Evolutionary conservation across 2,329 filamentous ascomycete genomes (phyloP).

Genomic region (Cordyceps cicadae): DNA sequence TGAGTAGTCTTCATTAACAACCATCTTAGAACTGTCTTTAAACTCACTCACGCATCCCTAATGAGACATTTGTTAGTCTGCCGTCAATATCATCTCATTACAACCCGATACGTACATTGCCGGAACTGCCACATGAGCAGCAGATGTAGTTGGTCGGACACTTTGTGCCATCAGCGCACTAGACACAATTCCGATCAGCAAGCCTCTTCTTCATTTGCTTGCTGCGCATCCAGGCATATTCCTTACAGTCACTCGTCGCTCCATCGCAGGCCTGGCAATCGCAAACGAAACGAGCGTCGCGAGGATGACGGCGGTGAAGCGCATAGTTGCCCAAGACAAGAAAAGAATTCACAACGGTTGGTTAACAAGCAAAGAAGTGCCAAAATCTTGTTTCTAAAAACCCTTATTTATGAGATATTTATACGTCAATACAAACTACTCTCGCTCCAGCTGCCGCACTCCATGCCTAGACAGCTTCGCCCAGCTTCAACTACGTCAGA

Average conservation of each 20-base stretch:
- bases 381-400: too few species aligned
- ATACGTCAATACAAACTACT: too few species aligned
- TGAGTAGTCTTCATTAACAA: background rate
- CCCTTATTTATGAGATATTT: too few species aligned
- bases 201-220: background rate
- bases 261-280: background rate
- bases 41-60: background rate
- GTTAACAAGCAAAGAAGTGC: too few species aligned
- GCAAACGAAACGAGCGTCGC: background rate
- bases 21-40: background rate
- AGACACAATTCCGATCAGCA: background rate
- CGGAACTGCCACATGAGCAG: background rate
- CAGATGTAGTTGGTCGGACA: background rate
- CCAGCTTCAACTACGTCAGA: background rate
- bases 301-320: background rate
- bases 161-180: background rate
- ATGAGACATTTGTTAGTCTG: background rate
- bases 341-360: too few species aligned
- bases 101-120: background rate
- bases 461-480: background rate
- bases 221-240: too few species aligned
- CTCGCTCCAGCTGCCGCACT: background rate
- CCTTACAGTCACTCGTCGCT: background rate
- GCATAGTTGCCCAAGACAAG: background rate
- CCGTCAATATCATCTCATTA: background rate